Percentiles rank a stretch among this genome's conserved stretches.
Conservation (phyloP, 768 basidiomycete genomes). For the Pholiota microspora region DNA sequence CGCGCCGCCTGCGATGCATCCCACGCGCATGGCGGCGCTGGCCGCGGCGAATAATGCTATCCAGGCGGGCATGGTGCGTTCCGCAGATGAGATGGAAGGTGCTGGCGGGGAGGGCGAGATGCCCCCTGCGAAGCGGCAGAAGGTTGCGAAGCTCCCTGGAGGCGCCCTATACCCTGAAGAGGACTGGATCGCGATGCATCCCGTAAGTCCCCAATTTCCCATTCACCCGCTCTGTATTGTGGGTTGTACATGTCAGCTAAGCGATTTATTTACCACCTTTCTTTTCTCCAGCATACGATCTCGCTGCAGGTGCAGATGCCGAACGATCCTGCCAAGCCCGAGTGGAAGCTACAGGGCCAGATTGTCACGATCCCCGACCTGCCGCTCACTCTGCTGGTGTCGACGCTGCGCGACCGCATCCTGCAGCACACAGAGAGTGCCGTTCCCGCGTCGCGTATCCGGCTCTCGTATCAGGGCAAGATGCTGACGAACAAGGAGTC, state of each 20-base stretch:
- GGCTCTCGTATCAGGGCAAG: slow-evolving; percentile 77
- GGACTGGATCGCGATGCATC: slow-evolving; percentile 91
- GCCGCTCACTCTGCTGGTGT: slow-evolving; percentile 81
- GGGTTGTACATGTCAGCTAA: background rate
- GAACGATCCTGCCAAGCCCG: slow-evolving; percentile 75
- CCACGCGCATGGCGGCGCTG: slow-evolving; percentile 61
- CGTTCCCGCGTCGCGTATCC: slow-evolving; percentile 77
- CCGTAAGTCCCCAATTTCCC: slow-evolving; percentile 40
- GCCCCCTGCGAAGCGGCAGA: slow-evolving; percentile 85
- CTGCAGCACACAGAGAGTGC: slow-evolving; percentile 73
- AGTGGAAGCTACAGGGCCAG: slow-evolving; percentile 89
- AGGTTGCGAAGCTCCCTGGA: slow-evolving; percentile 81
- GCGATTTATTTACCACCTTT: slow-evolving; percentile 1
- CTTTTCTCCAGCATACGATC: slow-evolving; percentile 67
- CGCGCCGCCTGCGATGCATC: slow-evolving; percentile 59
- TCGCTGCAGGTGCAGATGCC: slow-evolving; percentile 85
- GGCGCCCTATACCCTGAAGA: slow-evolving; percentile 83
- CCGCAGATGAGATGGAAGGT: slow-evolving; percentile 81
- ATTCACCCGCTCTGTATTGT: background rate
- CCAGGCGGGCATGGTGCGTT: slow-evolving; percentile 69
- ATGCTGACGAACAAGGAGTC: slow-evolving; percentile 86
- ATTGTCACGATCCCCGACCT: slow-evolving; percentile 78
- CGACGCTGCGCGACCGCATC: slow-evolving; percentile 88
- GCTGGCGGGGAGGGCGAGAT: slow-evolving; percentile 48
- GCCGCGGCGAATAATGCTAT: slow-evolving; percentile 49